Evolutionary conservation across 306 rosid species (phyloP).

Genomic region (Prunus kanzakura): DNA sequence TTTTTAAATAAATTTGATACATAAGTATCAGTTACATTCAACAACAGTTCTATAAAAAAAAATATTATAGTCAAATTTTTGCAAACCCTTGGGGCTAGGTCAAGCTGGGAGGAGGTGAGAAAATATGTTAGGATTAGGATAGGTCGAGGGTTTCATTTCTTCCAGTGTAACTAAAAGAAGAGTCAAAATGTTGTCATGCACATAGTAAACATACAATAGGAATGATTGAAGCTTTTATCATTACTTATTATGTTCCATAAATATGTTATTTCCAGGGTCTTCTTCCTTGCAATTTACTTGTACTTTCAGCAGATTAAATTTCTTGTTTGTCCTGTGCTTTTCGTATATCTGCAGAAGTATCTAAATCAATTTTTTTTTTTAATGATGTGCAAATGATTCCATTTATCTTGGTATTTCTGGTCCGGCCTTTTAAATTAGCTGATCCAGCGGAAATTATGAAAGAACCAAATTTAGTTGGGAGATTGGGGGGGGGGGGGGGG

Average conservation of each 20-base stretch:
- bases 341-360: neutral
- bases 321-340: neutral
- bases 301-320: neutral
- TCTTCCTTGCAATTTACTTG: neutral
- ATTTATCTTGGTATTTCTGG: neutral
- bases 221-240: slow-evolving; percentile 1
- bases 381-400: neutral
- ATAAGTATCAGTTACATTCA: slow-evolving; percentile 9
- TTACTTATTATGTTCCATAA: neutral
- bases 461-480: slow-evolving; percentile 30
- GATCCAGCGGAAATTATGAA: neutral
- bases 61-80: neutral
- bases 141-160: neutral
- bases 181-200: neutral
- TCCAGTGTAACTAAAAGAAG: neutral
- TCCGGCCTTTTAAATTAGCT: neutral
- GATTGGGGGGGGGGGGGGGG: neutral
- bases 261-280: neutral
- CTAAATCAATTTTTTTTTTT: neutral
- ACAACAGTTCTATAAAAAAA: neutral
- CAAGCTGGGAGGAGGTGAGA: neutral
- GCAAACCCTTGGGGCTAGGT: neutral
- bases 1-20: slow-evolving; percentile 23
- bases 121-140: neutral
- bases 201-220: slow-evolving; percentile 1